Conservation (phyloP, 73 alveolate genomes). For the Tetrahymena thermophila region DNA sequence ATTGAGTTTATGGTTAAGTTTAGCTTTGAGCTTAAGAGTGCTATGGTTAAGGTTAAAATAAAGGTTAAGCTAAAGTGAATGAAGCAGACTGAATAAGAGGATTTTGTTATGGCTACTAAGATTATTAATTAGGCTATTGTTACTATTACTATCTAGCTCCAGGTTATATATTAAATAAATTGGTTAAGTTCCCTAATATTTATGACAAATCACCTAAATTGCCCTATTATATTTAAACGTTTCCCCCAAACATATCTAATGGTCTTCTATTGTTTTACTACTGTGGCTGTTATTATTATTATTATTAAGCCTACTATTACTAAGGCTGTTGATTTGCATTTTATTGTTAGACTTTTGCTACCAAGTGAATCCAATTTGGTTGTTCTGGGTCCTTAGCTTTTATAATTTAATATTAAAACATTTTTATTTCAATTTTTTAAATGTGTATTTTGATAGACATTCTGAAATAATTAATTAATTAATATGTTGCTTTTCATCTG, state of each 20-base stretch:
- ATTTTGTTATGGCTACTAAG: background rate
- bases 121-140: background rate
- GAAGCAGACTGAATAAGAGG: background rate
- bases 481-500: too few relatives aligned
- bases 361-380: background rate
- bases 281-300: background rate
- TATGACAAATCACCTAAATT: background rate
- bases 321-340: background rate
- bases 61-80: background rate
- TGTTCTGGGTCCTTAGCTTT: background rate
- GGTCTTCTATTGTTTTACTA: background rate
- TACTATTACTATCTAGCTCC: background rate
- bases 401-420: background rate
- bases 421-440: too few relatives aligned
- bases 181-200: background rate
- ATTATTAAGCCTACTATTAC: background rate
- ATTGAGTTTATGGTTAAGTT: background rate
- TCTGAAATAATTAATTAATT: background rate
- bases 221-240: background rate
- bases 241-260: background rate
- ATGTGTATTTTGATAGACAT: background rate
- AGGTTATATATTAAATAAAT: background rate
- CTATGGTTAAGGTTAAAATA: background rate
- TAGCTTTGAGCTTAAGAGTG: background rate
- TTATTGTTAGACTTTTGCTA: background rate